phyloP scores from a whole-genome alignment of 192 early-diverging fungal genomes.

The Spizellomyces sp. region DNA sequence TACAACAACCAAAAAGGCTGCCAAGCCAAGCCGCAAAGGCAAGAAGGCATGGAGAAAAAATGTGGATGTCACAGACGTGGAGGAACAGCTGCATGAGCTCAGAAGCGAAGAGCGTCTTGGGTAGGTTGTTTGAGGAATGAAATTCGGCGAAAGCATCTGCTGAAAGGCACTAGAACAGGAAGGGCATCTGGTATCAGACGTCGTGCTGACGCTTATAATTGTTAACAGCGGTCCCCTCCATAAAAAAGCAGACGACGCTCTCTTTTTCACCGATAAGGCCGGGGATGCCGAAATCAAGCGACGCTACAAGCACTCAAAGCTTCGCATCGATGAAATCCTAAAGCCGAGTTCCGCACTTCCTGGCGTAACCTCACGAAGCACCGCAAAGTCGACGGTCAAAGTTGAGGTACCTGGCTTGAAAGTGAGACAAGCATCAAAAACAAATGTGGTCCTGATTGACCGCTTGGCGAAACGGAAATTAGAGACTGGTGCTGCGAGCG shows the following conservation, averaged over 20 bases:
- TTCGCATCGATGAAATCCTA: constrained; percentile 86
- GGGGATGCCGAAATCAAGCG: constrained; percentile 58
- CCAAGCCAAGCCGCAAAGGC: constrained; percentile 77
- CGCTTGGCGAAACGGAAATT: constrained; percentile 49
- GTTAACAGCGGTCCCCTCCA: too few relatives aligned
- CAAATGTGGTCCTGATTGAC: constrained; percentile 39
- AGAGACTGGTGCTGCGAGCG: constrained; percentile 17
- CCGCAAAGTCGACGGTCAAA: constrained; percentile 36
- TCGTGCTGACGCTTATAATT: too few relatives aligned
- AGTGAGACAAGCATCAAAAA: constrained; percentile 48
- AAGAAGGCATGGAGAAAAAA: constrained; percentile 94
- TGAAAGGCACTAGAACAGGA: too few relatives aligned
- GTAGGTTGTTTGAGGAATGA: constrained; percentile 37
- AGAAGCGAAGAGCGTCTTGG: constrained; percentile 75
- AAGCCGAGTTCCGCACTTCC: constrained; percentile 68
- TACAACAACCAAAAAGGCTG: constrained; percentile 44
- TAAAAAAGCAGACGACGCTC: constrained; percentile 31
- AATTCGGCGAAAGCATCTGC: too few relatives aligned
- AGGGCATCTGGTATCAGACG: too few relatives aligned
- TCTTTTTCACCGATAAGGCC: constrained; percentile 71
- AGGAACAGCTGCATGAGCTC: constrained; percentile 66
- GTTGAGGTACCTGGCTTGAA: constrained; percentile 32
- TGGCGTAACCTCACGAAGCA: constrained; percentile 19
- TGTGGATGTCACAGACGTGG: constrained; percentile 79
- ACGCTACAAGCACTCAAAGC: constrained; percentile 37